These are phyloP conservation scores for Tagetes erecta DNA, from an alignment of 129 eudicot genomes.

Conservation along the genomic window DNA sequence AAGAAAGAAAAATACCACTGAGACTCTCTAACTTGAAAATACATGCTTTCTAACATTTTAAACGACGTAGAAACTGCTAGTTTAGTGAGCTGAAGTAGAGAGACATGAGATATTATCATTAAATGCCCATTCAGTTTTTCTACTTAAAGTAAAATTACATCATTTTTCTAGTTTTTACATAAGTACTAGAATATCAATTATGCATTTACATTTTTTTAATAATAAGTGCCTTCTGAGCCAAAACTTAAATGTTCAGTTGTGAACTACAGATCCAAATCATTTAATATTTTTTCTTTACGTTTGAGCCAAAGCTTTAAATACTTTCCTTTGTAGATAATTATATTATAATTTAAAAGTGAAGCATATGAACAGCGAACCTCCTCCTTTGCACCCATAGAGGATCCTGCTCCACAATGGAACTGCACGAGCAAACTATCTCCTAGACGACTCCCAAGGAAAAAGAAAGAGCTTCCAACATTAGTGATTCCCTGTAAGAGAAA, in stretches of 20 bases:
- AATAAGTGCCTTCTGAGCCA: constrained; percentile 1
- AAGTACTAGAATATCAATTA: background rate
- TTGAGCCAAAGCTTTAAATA: constrained; percentile 13
- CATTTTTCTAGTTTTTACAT: background rate
- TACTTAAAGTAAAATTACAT: background rate
- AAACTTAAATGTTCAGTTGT: constrained; percentile 1
- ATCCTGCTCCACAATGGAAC: constrained; percentile 67
- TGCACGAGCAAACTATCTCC: constrained; percentile 99
- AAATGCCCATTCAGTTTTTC: background rate
- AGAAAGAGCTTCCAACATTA: constrained; percentile 80
- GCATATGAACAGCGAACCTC: constrained; percentile 50
- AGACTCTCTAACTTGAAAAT: background rate
- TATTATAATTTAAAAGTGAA: constrained; percentile 3
- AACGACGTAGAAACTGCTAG: background rate
- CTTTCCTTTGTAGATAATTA: background rate
- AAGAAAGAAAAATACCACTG: background rate
- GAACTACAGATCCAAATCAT: background rate
- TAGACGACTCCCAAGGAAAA: constrained; percentile 93
- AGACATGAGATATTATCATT: background rate
- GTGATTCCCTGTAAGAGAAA: constrained; percentile 64
- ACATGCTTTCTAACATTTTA: background rate
- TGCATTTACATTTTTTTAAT: background rate
- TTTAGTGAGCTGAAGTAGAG: background rate
- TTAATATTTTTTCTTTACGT: background rate
- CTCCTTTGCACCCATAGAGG: constrained; percentile 63